A percentile compares a stretch with the other conserved stretches of the same genome.
These are phyloP conservation scores for Plasmodium sp. DNA, from an alignment of 169 alveolate genomes.

Conservation along the genomic window DNA sequence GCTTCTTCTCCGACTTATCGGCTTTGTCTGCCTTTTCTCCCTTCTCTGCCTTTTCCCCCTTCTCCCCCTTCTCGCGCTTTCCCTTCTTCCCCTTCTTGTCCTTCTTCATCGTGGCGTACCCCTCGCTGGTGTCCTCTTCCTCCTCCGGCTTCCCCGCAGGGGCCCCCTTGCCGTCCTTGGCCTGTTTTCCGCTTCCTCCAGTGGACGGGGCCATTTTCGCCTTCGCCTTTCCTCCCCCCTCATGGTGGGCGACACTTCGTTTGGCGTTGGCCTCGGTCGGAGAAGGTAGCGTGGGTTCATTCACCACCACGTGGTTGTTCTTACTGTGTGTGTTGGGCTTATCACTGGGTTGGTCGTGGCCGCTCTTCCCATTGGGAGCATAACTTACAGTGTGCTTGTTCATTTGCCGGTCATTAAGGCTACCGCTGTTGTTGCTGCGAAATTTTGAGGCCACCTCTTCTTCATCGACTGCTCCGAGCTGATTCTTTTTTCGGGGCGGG, in stretches of 20 bases:
- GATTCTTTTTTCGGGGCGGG: neutral
- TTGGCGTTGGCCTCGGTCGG: neutral
- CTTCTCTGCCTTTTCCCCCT: neutral
- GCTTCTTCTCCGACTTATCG: neutral
- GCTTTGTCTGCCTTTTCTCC: too few species aligned
- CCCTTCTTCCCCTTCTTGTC: neutral
- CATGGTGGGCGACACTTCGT: neutral
- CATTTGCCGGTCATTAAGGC: neutral
- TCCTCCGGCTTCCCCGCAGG: neutral
- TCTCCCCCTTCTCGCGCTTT: neutral
- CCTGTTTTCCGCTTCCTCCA: conserved; percentile 4
- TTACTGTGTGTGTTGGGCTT: neutral
- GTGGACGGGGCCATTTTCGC: neutral
- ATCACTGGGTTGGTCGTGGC: neutral
- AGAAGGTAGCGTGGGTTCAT: neutral
- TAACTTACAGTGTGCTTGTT: neutral
- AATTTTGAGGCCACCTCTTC: neutral
- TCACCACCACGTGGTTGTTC: neutral
- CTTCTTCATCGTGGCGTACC: neutral
- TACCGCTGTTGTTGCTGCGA: neutral
- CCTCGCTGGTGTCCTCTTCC: neutral
- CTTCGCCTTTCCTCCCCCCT: neutral
- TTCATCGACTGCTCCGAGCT: neutral
- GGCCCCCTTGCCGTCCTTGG: neutral
- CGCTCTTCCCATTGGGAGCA: neutral